These are phyloP conservation scores for Diaporthe caulivora DNA, from an alignment of 2,329 filamentous ascomycete species.

Conservation along the genomic window DNA sequence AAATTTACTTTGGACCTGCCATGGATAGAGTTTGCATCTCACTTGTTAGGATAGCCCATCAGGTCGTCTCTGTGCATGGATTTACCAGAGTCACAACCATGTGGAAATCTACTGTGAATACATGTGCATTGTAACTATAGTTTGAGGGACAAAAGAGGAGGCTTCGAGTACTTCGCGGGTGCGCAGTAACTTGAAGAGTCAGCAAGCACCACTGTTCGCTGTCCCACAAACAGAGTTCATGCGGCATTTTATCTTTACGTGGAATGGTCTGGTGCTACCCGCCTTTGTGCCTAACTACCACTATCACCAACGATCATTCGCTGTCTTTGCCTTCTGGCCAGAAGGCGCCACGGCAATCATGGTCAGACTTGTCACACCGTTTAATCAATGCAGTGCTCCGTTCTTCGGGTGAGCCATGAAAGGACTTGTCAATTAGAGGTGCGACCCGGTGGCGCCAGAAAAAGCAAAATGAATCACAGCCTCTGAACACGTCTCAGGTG, in stretches of 20 bases:
- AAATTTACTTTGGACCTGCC: too few species aligned
- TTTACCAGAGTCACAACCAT: too few species aligned
- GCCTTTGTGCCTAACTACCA: not conserved
- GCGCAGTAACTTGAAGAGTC: too few species aligned
- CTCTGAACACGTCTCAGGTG: constrained; percentile 9
- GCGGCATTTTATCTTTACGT: not conserved
- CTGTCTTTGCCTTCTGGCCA: not conserved
- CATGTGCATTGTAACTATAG: too few species aligned
- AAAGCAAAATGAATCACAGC: not conserved
- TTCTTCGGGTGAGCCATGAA: not conserved
- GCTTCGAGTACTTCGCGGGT: too few species aligned
- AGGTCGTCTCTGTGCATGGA: too few species aligned
- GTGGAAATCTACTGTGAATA: too few species aligned
- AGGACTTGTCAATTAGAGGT: not conserved
- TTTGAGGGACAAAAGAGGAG: too few species aligned
- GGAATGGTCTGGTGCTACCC: not conserved
- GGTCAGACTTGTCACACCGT: not conserved
- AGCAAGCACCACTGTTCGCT: too few species aligned
- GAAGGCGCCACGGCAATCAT: not conserved
- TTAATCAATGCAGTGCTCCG: constrained; percentile 13
- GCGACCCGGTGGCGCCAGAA: not conserved
- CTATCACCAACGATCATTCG: not conserved
- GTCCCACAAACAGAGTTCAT: too few species aligned
- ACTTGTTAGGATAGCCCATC: too few species aligned
- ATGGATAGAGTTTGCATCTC: too few species aligned